Evolutionary conservation across 2,329 filamentous ascomycete genomes (phyloP).

Genomic region (Colletotrichum sansevieriae): DNA sequence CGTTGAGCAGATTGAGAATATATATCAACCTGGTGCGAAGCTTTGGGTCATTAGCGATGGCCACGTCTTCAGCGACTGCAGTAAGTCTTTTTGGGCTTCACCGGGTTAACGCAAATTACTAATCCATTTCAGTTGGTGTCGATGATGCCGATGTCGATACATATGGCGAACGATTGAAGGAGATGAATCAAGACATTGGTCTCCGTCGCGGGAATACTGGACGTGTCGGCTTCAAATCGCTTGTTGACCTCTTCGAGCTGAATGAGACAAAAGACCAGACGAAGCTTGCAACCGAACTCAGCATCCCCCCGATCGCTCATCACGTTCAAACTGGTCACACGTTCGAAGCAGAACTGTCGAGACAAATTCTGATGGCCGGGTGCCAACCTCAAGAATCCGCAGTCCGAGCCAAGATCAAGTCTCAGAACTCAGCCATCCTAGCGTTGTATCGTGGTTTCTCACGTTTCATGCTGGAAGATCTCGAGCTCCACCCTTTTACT

Average conservation of each 20-base stretch:
- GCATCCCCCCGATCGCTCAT: conserved; percentile 54
- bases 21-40: conserved; percentile 51
- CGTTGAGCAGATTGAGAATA: conserved; percentile 45
- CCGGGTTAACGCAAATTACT: background rate
- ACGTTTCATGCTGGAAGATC: conserved; percentile 63
- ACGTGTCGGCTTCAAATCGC: conserved; percentile 48
- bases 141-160: conserved; percentile 57
- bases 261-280: conserved; percentile 49
- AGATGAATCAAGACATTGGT: conserved; percentile 51
- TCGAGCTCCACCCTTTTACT: conserved; percentile 46
- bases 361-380: conserved; percentile 52
- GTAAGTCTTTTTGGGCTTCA: conserved; percentile 40
- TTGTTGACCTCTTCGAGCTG: conserved; percentile 50
- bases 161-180: conserved; percentile 53
- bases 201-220: conserved; percentile 44
- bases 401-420: conserved; percentile 47
- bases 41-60: conserved; percentile 56
- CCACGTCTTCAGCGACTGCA: conserved; percentile 58
- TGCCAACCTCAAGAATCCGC: conserved; percentile 49
- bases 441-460: conserved; percentile 72
- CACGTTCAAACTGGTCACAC: conserved; percentile 46
- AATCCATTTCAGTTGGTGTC: conserved; percentile 51
- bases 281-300: conserved; percentile 21
- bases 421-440: conserved; percentile 54
- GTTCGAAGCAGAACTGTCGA: conserved; percentile 48